Percentiles rank a stretch among this genome's conserved stretches.
These are phyloP conservation scores for Skeletonema costatum DNA, from an alignment of 108 stramenopile genomes.

Conservation along the genomic window DNA sequence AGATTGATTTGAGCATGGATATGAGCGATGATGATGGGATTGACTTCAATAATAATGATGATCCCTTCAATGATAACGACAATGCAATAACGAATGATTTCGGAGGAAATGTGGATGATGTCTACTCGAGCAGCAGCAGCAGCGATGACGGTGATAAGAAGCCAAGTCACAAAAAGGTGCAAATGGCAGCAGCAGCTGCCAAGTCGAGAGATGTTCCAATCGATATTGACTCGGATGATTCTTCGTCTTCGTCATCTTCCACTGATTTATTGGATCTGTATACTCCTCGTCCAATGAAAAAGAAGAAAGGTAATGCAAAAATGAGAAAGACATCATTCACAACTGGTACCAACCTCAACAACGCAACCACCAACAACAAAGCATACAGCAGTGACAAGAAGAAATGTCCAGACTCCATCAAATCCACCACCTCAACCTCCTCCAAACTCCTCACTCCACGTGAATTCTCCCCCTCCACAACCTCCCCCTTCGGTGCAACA, in stretches of 20 bases:
- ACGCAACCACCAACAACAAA: neutral
- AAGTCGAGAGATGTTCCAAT: neutral
- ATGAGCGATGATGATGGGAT: neutral
- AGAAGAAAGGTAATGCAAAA: neutral
- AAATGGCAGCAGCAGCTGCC: neutral
- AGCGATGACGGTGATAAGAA: constrained; percentile 42
- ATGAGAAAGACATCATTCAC: neutral
- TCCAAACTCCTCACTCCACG: constrained; percentile 37
- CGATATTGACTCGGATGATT: neutral
- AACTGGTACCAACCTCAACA: neutral
- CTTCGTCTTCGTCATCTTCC: neutral
- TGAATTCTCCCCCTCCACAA: constrained; percentile 33
- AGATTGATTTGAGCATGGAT: neutral
- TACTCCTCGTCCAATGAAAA: neutral
- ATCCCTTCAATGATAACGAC: too few species aligned
- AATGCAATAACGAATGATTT: neutral
- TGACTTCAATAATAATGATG: neutral
- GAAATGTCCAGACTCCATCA: neutral
- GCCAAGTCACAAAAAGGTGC: neutral
- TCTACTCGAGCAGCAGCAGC: constrained; percentile 18
- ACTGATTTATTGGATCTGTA: neutral
- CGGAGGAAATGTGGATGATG: constrained; percentile 21
- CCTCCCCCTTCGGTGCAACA: constrained; percentile 29
- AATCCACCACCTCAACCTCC: constrained; percentile 9
- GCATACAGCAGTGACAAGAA: neutral